Evolutionary conservation across 495 filamentous ascomycete genomes (phyloP), one percentile per base, ranked within the genome.

Genomic region (Neurospora intermedia): DNA sequence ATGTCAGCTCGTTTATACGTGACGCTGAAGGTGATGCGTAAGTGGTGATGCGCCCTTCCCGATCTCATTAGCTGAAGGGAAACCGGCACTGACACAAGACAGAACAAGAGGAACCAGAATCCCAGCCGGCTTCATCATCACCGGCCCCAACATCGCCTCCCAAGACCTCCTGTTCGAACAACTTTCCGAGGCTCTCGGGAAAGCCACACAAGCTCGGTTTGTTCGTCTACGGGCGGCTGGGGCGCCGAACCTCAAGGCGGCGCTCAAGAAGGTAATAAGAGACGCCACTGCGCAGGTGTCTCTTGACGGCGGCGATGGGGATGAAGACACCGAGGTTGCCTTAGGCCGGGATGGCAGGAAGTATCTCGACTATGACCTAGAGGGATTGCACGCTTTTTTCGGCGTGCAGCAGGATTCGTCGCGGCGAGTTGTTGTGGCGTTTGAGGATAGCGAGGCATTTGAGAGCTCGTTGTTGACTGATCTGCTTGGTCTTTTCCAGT

Each of bases 371-470:
- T 98, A 98, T 77, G 96, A 98, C 78, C 85, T 98, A 15, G 91
- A 95, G 75, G 87, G 92, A n/a, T 85, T 99, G 9, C 82, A 90
- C 72, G 88, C 90, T 40, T 85, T 83, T 79, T 85, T 93, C 16
- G 84, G 84, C 59, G 82, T 82, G 69, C 85, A 88, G 59, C 80
- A 81, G 70, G 85, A 88, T 54, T 79, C 82, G 10, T 86, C 87
- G 38, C 82, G 87, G 43, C 89, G 89, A 72, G 84, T 97, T 41
- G 84, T 95, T 9, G 80, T 99, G 27, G 90, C 91, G 16, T 90
- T 99, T 70, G 90, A 93, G 77, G 96, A 98, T 78, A 96, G 92
- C 73, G 96, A 99, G 81, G 94, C 91, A 6, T 98, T 98, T 78
- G 94, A 98, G 77, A 87, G 87, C 43, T 84, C 81, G n/a, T 80